Percentiles rank a stretch among this genome's conserved stretches.
These are phyloP conservation scores for Erythrophleum fordii DNA, from an alignment of 306 rosid species.

Conservation along the genomic window DNA sequence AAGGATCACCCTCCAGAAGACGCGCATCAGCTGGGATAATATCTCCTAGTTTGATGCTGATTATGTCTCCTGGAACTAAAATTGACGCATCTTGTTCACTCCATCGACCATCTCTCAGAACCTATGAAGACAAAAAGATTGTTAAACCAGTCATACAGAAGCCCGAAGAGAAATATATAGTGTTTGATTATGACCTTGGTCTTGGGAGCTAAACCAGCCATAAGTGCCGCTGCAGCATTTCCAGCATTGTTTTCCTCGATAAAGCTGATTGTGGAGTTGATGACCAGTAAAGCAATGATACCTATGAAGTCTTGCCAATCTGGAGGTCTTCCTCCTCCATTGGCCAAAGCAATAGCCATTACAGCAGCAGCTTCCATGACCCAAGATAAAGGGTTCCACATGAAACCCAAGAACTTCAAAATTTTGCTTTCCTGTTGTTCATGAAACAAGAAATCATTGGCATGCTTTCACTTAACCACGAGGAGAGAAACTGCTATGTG, in stretches of 20 bases:
- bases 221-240: slow-evolving; percentile 99
- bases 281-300: slow-evolving; percentile 58
- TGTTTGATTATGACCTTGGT: slow-evolving; percentile 62
- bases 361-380: slow-evolving; percentile 99
- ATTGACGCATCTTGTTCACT: slow-evolving; percentile 91
- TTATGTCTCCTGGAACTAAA: slow-evolving; percentile 90
- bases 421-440: slow-evolving; percentile 77
- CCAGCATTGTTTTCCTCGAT: slow-evolving; percentile 97
- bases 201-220: slow-evolving; percentile 99
- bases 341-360: slow-evolving; percentile 93
- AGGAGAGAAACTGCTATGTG: neutral
- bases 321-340: slow-evolving; percentile 86
- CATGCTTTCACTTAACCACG: neutral
- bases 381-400: slow-evolving; percentile 99
- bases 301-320: slow-evolving; percentile 98
- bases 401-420: slow-evolving; percentile 92
- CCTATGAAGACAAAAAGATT: slow-evolving; percentile 46
- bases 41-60: slow-evolving; percentile 91
- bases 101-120: slow-evolving; percentile 87
- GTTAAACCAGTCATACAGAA: neutral
- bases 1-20: slow-evolving; percentile 93
- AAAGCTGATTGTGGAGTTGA: slow-evolving; percentile 94
- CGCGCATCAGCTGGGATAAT: slow-evolving; percentile 97
- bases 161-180: neutral
- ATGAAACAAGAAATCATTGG: slow-evolving; percentile 22